Evolutionary conservation across 2,329 filamentous ascomycete species (phyloP).

Genomic region (Pseudocercospora pini-densiflorae): DNA sequence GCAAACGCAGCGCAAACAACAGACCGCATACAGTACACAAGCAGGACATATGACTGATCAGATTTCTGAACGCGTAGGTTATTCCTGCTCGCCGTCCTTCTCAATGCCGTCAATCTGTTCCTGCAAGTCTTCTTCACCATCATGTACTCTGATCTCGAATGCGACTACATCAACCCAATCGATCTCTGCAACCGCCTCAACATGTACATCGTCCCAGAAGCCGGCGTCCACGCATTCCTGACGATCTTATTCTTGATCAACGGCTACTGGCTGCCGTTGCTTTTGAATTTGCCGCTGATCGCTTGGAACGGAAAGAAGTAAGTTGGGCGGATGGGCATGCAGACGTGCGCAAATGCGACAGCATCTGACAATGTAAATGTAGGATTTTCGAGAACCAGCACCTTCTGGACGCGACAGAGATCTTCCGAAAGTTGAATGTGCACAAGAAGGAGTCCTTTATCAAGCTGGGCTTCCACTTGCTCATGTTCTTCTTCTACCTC

Average conservation of each 20-base stretch:
- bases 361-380: conserved; percentile 40
- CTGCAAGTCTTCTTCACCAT: conserved; percentile 99
- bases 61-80: conserved; percentile 60
- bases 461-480: conserved; percentile 96
- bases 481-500: conserved; percentile 99
- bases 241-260: conserved; percentile 97
- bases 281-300: conserved; percentile 90
- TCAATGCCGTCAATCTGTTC: conserved; percentile 99
- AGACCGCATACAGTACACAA: conserved; percentile 1
- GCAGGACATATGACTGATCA: conserved; percentile 16
- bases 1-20: conserved; percentile 1
- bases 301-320: conserved; percentile 99
- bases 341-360: background rate
- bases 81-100: conserved; percentile 95
- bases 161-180: conserved; percentile 99
- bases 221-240: conserved; percentile 93
- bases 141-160: conserved; percentile 99
- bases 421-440: conserved; percentile 98
- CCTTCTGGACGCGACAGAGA: conserved; percentile 95
- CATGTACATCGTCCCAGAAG: conserved; percentile 99
- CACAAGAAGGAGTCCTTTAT: conserved; percentile 99
- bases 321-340: conserved; percentile 44
- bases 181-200: conserved; percentile 99
- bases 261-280: conserved; percentile 93
- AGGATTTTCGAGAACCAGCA: conserved; percentile 98